These are phyloP conservation scores for Laguncularia racemosa DNA, from an alignment of 345 rosid species.

Conservation along the genomic window DNA sequence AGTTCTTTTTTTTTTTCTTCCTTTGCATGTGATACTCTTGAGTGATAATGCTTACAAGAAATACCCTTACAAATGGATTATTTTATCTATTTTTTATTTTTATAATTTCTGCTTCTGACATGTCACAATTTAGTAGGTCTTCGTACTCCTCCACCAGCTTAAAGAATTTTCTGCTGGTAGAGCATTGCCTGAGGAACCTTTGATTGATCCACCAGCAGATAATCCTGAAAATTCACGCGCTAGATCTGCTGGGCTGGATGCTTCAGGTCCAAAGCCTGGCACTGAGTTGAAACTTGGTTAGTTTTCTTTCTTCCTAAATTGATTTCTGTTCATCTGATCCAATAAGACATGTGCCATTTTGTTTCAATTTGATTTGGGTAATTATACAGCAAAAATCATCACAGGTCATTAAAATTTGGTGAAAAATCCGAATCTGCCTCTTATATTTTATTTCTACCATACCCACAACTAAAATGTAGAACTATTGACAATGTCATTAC, in stretches of 20 bases:
- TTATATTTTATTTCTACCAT: too few species aligned
- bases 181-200: conserved; percentile 75
- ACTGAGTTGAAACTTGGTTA: conserved; percentile 67
- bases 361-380: background rate
- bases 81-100: background rate
- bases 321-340: background rate
- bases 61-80: background rate
- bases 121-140: conserved; percentile 41
- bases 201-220: conserved; percentile 37
- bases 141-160: conserved; percentile 88
- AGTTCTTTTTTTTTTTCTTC: background rate
- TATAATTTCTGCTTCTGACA: background rate
- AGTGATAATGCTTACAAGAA: background rate
- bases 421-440: too few species aligned
- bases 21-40: background rate
- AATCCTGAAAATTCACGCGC: conserved; percentile 56
- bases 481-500: too few species aligned
- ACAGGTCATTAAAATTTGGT: too few species aligned
- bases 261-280: conserved; percentile 74
- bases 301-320: conserved; percentile 16
- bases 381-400: too few species aligned
- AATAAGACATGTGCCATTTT: background rate
- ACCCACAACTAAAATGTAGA: too few species aligned
- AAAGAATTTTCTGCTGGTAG: conserved; percentile 71
- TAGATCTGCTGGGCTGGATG: conserved; percentile 54